Evolutionary conservation across 1,284 basidiomycete species (phyloP), one percentile per base, ranked within the genome.

Genomic region (Ceraceosorus bombacis): DNA sequence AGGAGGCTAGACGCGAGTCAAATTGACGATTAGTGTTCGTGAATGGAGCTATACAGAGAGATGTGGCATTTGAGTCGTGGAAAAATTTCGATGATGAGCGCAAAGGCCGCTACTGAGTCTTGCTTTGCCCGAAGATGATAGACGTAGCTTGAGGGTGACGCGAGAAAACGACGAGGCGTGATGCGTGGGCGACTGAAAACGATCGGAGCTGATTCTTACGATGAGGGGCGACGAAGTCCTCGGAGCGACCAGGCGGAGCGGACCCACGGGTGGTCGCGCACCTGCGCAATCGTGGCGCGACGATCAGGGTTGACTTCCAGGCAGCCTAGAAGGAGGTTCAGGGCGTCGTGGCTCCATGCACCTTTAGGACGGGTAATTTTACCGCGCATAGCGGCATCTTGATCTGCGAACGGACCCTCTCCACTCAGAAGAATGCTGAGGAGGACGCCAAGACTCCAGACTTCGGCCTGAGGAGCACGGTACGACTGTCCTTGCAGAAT

Each of bases 391-490:
- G 89, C 88, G 68, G 88, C 86, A 37, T 82, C 81, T 56, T 85
- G 83, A 6, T 86, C 86, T 5, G 85, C 83, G 78, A 93, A 94
- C 4, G 89, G 89, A 27, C 88, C 89, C 68, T 87, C 83, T 13
- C 90, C 90, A 2, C 88, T 89, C 64, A 93, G 82, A 51, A 94
- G 82, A 78, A 90, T 91, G 15, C 86, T 87, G 57, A 93, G 84
- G 41, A 94, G 82, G 52, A 94, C 87, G 40, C 91, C 91, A n/a
- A 93, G 82, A 1, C 88, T 89, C 91, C 90, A 94, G 51, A 93
- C 83, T 78, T 94, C 91, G 15, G 88, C 87, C 8, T 88, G 86
- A 0, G 86, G 85, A 0, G 89, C 81, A 39, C 79, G 76, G 69
- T 83, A 82, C 2, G 83, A 82, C 71, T 84, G 81, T 72, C 89